Percentiles rank a stretch among this genome's conserved stretches.
These are phyloP conservation scores for Knoxia roxburghii DNA, from an alignment of 257 asterid genomes.

Conservation along the genomic window DNA sequence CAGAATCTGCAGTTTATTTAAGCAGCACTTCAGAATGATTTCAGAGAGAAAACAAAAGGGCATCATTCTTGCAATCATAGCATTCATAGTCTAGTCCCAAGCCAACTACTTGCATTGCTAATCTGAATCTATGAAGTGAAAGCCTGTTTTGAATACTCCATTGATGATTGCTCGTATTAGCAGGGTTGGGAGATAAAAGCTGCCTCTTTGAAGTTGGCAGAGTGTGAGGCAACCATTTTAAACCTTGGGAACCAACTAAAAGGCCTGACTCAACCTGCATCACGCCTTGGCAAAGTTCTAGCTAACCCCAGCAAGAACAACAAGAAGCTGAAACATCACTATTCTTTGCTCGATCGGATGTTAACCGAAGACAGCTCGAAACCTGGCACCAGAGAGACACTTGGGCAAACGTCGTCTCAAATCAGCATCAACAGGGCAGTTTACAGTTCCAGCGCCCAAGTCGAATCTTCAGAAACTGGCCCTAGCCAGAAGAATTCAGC, in stretches of 20 bases:
- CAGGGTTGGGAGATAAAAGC: slow-evolving; percentile 79
- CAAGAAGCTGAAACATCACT: slow-evolving; percentile 35
- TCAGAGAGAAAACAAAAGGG: not conserved
- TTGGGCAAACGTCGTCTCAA: not conserved
- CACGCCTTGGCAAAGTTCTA: slow-evolving; percentile 34
- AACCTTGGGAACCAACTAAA: slow-evolving; percentile 71
- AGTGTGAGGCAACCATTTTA: slow-evolving; percentile 70
- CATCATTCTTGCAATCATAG: not conserved
- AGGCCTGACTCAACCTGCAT: slow-evolving; percentile 39
- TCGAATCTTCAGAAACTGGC: slow-evolving; percentile 16
- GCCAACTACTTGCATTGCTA: not conserved
- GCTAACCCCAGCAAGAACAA: slow-evolving; percentile 24
- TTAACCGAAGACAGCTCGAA: slow-evolving; percentile 39
- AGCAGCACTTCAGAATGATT: not conserved
- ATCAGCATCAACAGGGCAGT: not conserved
- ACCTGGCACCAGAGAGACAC: slow-evolving; percentile 23
- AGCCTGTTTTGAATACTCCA: not conserved
- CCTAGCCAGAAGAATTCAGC: slow-evolving; percentile 17
- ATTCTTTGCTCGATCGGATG: slow-evolving; percentile 79
- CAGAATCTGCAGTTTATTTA: not conserved
- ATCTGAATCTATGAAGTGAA: not conserved
- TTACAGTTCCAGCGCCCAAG: slow-evolving; percentile 14
- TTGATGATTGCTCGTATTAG: slow-evolving; percentile 17
- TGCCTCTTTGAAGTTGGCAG: slow-evolving; percentile 72
- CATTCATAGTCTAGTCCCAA: not conserved